Percentiles rank a stretch among this genome's conserved stretches.
Evolutionary conservation across 257 asterid genomes (phyloP).

Genomic region (Vinca minor): DNA sequence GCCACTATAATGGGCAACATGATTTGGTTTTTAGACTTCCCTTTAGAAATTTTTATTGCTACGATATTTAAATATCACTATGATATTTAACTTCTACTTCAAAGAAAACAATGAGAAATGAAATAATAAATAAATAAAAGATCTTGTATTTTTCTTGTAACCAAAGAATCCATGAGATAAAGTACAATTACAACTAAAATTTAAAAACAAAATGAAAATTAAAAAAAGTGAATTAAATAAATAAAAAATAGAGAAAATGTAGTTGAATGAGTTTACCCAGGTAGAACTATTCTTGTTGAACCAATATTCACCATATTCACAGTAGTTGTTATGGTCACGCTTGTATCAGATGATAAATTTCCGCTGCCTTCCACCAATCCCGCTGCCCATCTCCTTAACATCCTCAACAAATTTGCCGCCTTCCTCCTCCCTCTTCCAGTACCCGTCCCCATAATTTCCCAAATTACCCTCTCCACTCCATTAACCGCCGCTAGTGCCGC

Average conservation of each 20-base stretch:
- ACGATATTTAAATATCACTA: too few relatives aligned
- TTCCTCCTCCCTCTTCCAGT: slow-evolving; percentile 68
- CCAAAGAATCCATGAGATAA: not conserved
- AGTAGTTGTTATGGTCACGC: slow-evolving; percentile 19
- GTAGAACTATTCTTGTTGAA: slow-evolving; percentile 47
- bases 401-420: slow-evolving; percentile 69
- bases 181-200: not conserved
- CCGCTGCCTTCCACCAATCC: slow-evolving; percentile 58
- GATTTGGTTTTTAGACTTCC: too few relatives aligned
- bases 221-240: too few relatives aligned
- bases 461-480: slow-evolving; percentile 64
- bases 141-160: not conserved
- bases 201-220: not conserved
- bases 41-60: too few relatives aligned
- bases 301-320: slow-evolving; percentile 37
- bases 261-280: slow-evolving; percentile 20
- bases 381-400: slow-evolving; percentile 86
- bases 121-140: too few relatives aligned
- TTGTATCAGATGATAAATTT: slow-evolving; percentile 20
- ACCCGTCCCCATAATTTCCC: slow-evolving; percentile 84
- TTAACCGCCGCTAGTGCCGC: slow-evolving; percentile 46
- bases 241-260: too few relatives aligned
- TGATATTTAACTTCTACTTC: too few relatives aligned
- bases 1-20: too few relatives aligned
- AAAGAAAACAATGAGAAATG: too few relatives aligned